Base-by-base conservation (phyloP, 768 basidiomycete genomes). In the Kwoniella newhampshirensis region DNA sequence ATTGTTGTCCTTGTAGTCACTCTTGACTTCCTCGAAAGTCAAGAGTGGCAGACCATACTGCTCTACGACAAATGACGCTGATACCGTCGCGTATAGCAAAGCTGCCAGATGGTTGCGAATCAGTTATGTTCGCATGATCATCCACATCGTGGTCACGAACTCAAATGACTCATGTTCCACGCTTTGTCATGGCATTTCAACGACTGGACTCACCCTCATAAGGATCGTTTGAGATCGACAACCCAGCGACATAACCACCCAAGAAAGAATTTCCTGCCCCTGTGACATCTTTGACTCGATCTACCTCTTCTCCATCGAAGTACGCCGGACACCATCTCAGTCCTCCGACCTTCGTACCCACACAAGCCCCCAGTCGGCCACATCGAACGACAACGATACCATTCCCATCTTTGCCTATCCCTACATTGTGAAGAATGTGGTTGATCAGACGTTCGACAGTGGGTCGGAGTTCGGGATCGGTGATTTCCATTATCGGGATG, bases 231-330 rank as follows among this genome's bases (percentile, higher is more conserved):
- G 52, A 49, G 1, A 64, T 21, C 13, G 45, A 40, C 37, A 71
- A 28, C 5, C 72, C 72, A 4, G 70, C 69, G 11, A 64, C 59
- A 37, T 59, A 71, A 12, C 72, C 72, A 5, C 72, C 72, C 4
- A 74, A 46, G 51, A 64, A 74, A 1, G 63, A 57, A 43, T 74
- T 74, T 2, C 72, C 72, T 9, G 67, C 72, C 6, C 71, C 71
- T 2, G 69, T 70, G 18, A 66, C 62, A 49, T 71, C 72, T 50
- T 51, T 61, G 9, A 69, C 69, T 43, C 47, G 51, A 11, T 21
- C 17, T 15, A 57, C 40, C 9, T 55, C 48, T 43, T 66, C 63
- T 11, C 37, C 50, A 15, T 39, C 39, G 27, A 57, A 73, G 32
- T 60, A 71, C 1, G 72, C 67, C 9, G 72, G 72, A 39, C 62